Percentiles rank a stretch among this genome's conserved stretches.
phyloP scores from a whole-genome alignment of 176 grass and related monocot genomes.

The Puya raimondii region DNA sequence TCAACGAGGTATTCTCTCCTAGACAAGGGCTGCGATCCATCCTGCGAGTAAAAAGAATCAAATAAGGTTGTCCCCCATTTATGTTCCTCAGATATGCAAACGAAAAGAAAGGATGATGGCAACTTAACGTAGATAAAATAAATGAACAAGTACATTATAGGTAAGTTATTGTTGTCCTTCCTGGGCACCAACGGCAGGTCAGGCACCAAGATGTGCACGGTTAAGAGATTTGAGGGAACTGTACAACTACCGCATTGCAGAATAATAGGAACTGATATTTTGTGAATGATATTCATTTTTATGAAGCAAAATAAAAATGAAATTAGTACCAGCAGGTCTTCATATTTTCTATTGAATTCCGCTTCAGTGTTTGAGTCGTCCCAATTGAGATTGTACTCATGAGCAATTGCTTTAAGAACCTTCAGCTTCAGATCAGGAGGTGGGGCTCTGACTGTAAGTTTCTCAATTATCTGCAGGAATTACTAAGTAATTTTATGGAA shows the following conservation, averaged over 20 bases:
- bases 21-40: slow-evolving; percentile 41
- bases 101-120: slow-evolving; percentile 4
- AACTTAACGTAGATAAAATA: neutral
- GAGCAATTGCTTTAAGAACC: slow-evolving; percentile 72
- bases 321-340: slow-evolving; percentile 77
- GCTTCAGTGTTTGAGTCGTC: slow-evolving; percentile 80
- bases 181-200: neutral
- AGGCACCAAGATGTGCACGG: neutral
- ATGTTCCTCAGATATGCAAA: neutral
- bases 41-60: slow-evolving; percentile 35
- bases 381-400: slow-evolving; percentile 82
- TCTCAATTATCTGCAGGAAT: slow-evolving; percentile 81
- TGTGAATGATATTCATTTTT: slow-evolving; percentile 10
- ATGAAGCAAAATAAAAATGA: slow-evolving; percentile 19
- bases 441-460: slow-evolving; percentile 80
- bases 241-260: neutral
- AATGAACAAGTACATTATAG: no score
- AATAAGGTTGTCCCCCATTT: slow-evolving; percentile 4
- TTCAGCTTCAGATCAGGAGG: slow-evolving; percentile 74
- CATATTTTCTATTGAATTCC: slow-evolving; percentile 82
- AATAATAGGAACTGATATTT: slow-evolving; percentile 11
- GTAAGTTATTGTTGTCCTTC: no score
- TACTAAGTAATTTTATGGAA: neutral
- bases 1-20: slow-evolving; percentile 21
- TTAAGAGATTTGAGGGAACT: neutral